Conservation (phyloP, 2,329 filamentous ascomycete species). For the Aspergillus sclerotialis region DNA sequence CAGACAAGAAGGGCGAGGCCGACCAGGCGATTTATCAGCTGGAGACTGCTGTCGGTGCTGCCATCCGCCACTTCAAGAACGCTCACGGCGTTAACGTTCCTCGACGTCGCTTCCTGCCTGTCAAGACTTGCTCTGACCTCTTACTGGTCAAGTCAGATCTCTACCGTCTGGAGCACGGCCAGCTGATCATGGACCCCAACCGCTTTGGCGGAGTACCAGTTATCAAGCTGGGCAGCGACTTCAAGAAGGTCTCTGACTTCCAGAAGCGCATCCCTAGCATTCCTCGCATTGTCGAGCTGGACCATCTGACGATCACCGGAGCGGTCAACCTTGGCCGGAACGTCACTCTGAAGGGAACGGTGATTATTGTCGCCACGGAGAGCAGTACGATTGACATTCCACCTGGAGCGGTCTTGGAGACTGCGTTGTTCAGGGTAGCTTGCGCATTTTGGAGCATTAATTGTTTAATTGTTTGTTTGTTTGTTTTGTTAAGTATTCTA, state of each 20-base stretch:
- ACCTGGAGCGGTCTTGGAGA: slow-evolving; percentile 93
- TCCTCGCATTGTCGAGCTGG: slow-evolving; percentile 44
- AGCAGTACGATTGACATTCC: slow-evolving; percentile 97
- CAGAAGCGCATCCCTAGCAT: slow-evolving; percentile 46
- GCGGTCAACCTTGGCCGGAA: slow-evolving; percentile 94
- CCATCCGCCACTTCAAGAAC: slow-evolving; percentile 97
- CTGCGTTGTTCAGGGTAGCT: slow-evolving; percentile 94
- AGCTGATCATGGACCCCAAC: slow-evolving; percentile 92
- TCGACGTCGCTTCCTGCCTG: slow-evolving; percentile 93
- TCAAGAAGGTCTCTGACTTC: slow-evolving; percentile 96
- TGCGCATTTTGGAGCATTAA: slow-evolving; percentile 66
- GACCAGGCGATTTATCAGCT: slow-evolving; percentile 97
- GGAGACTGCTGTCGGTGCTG: slow-evolving; percentile 95
- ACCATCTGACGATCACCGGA: slow-evolving; percentile 92
- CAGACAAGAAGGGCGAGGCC: slow-evolving; percentile 99
- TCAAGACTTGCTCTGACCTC: slow-evolving; percentile 99
- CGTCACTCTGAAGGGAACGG: slow-evolving; percentile 91
- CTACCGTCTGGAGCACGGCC: slow-evolving; percentile 97
- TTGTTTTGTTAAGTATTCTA: neutral
- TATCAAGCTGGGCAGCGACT: slow-evolving; percentile 98
- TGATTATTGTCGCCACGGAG: slow-evolving; percentile 98
- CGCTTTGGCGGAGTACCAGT: slow-evolving; percentile 94
- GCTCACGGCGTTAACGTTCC: slow-evolving; percentile 99
- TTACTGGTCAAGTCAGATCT: slow-evolving; percentile 99
- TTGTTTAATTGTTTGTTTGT: slow-evolving; percentile 3